Evolutionary conservation across 352 stramenopile genomes (phyloP).

Genomic region (Phytophthora agathidicida): DNA sequence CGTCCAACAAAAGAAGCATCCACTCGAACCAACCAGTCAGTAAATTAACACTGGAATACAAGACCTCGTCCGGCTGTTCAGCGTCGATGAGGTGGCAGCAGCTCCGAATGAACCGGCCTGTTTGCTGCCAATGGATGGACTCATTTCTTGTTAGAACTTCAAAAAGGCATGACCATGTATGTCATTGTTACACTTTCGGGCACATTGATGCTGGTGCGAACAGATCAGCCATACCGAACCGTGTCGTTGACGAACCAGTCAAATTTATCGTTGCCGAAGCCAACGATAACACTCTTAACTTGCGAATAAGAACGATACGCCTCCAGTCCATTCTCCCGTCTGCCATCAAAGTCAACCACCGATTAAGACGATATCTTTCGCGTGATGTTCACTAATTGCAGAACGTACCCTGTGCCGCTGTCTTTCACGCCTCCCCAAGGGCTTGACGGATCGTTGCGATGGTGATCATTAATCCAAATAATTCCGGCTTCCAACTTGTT

Average conservation of each 20-base stretch:
- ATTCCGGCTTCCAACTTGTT: slow-evolving; percentile 88
- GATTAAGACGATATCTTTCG: no score
- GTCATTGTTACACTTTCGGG: no score
- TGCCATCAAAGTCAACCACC: slow-evolving; percentile 26
- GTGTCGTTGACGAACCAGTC: slow-evolving; percentile 78
- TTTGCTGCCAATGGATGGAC: no score
- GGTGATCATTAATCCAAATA: slow-evolving; percentile 91
- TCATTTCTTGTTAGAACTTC: no score
- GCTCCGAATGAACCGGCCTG: background rate
- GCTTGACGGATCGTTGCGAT: slow-evolving; percentile 60
- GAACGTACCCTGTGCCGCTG: slow-evolving; percentile 60
- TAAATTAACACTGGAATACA: slow-evolving; percentile 32
- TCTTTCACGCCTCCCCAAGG: slow-evolving; percentile 79
- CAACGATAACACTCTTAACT: slow-evolving; percentile 74
- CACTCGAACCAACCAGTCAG: slow-evolving; percentile 26
- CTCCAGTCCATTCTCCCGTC: slow-evolving; percentile 86
- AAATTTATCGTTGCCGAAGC: slow-evolving; percentile 64
- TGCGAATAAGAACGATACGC: slow-evolving; percentile 79
- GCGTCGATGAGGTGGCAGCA: background rate
- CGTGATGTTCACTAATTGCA: no score
- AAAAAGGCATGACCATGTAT: no score
- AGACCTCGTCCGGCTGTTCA: background rate
- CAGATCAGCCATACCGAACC: slow-evolving; percentile 59
- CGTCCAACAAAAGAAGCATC: slow-evolving; percentile 80
- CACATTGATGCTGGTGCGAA: no score